Evolutionary conservation across 1,284 basidiomycete species (phyloP).

Genomic region (Sanghuangporus baumii): DNA sequence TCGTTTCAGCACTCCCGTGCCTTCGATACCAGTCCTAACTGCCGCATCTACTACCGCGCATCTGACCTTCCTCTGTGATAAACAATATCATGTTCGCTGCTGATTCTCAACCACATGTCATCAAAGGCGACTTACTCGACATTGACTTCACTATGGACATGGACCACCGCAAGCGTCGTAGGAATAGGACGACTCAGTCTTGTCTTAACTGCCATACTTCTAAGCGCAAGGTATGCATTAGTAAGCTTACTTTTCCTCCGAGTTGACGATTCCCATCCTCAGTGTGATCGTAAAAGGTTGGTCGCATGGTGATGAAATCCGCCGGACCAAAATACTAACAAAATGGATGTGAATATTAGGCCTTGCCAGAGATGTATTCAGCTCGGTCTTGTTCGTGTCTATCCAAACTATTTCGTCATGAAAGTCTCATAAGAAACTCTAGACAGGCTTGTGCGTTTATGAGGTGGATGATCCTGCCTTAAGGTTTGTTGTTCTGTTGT

Average conservation of each 20-base stretch:
- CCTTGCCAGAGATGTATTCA: slow-evolving; percentile 88
- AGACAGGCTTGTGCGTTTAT: slow-evolving; percentile 90
- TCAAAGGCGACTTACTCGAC: slow-evolving; percentile 18
- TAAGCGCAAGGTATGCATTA: slow-evolving; percentile 70
- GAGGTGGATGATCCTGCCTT: slow-evolving; percentile 85
- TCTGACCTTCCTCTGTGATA: not conserved
- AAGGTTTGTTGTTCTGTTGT: slow-evolving; percentile 42
- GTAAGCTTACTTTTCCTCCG: slow-evolving; percentile 6
- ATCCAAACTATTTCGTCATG: slow-evolving; percentile 19
- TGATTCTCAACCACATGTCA: slow-evolving; percentile 16
- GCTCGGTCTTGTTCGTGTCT: slow-evolving; percentile 56
- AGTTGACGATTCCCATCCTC: not conserved
- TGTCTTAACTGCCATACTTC: slow-evolving; percentile 92
- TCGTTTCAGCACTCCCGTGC: slow-evolving; percentile 4
- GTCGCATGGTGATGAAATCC: not conserved
- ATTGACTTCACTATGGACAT: slow-evolving; percentile 23
- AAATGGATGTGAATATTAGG: slow-evolving; percentile 26
- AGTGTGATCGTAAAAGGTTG: slow-evolving; percentile 33
- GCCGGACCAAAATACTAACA: not conserved
- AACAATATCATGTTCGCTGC: slow-evolving; percentile 14
- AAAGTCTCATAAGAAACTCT: slow-evolving; percentile 8
- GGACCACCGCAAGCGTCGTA: slow-evolving; percentile 45
- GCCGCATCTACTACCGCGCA: not conserved
- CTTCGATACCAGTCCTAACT: slow-evolving; percentile 9
- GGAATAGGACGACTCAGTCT: slow-evolving; percentile 84